Evolutionary conservation across 1,139 yeast genomes (phyloP), one percentile per base, ranked within the genome.

Genomic region (Kodamaea fungicola): DNA sequence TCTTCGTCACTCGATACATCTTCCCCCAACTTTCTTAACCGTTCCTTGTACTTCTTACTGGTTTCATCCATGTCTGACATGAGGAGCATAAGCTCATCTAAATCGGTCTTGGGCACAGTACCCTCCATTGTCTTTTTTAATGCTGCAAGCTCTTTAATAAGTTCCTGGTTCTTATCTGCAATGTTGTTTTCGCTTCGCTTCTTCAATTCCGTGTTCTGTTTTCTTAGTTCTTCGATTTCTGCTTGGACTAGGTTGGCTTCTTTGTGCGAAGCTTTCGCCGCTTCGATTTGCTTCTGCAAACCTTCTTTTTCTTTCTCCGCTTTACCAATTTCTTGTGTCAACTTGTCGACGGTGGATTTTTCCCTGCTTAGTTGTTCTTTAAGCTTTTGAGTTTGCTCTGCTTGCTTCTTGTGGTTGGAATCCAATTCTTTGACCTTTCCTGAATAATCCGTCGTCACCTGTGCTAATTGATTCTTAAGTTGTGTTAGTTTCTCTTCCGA

Each of bases 1-100:
- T 65, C 73, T 28, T 68, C 78, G 34, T 71, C 77, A 32, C 72
- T 68, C 2, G 75, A 68, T 2, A 74, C 68, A 2, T 62, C 75
- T 38, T 61, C 65, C 1, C 80, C 86, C 25, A 80, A 51, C 0
- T 57, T 62, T 41, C 65, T 67, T 25, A 83, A 64, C 42, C 67
- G 71, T 10, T 57, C 52, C 49, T 82, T 83, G 56, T 86, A 85
- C 47, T 68, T 70, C 26, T 71, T 69, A 42, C 76, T 80, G 42
- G 75, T 75, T 35, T 85, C 92, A 46, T 85, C 94, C 52, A 85
- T 63, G 32, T 85, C 95, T 9, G 83, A 72, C 61, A 88, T 76
- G 30, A 87, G 62, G 30, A 85, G 62, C 81, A 87, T 76, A 44
- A 87, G 60, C 41, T 86, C 95, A 52, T 88, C 96, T 9, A 83